A percentile compares a stretch with the other conserved stretches of the same genome.
phyloP scores from a whole-genome alignment of 495 filamentous ascomycete genomes.

The Penicillium ucsense region DNA sequence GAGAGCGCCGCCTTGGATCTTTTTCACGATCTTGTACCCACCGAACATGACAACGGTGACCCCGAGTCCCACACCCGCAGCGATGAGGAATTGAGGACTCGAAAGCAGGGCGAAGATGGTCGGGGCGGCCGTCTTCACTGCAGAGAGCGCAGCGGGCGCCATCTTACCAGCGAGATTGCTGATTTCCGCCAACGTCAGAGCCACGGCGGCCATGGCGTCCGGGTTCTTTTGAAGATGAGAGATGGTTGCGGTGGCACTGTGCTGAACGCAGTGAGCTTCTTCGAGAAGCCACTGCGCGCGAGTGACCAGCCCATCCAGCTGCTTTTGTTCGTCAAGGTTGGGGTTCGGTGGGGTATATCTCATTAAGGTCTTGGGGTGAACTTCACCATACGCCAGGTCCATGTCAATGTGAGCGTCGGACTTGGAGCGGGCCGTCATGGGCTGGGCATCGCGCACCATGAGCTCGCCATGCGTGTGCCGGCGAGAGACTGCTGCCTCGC shows the following conservation, averaged over 20 bases:
- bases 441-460: conserved; percentile 18
- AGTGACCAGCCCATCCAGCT: conserved; percentile 51
- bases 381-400: conserved; percentile 74
- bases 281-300: conserved; percentile 64
- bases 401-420: conserved; percentile 66
- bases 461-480: conserved; percentile 39
- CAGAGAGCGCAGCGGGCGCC: conserved; percentile 64
- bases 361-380: conserved; percentile 30
- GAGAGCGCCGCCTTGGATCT: conserved; percentile 40
- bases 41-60: conserved; percentile 90
- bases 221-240: conserved; percentile 81
- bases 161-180: conserved; percentile 73
- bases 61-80: conserved; percentile 77
- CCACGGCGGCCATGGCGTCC: conserved; percentile 89
- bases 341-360: conserved; percentile 22
- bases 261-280: conserved; percentile 79
- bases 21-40: conserved; percentile 94
- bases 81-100: conserved; percentile 87
- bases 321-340: conserved; percentile 41
- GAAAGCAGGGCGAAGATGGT: conserved; percentile 79
- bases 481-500: conserved; percentile 27
- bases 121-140: conserved; percentile 70
- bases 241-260: conserved; percentile 75
- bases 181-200: conserved; percentile 85
- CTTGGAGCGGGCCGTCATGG: conserved; percentile 23